These are phyloP conservation scores for Cyberlindnera xylosilytica DNA, from an alignment of 805 yeast genomes.

Conservation along the genomic window DNA sequence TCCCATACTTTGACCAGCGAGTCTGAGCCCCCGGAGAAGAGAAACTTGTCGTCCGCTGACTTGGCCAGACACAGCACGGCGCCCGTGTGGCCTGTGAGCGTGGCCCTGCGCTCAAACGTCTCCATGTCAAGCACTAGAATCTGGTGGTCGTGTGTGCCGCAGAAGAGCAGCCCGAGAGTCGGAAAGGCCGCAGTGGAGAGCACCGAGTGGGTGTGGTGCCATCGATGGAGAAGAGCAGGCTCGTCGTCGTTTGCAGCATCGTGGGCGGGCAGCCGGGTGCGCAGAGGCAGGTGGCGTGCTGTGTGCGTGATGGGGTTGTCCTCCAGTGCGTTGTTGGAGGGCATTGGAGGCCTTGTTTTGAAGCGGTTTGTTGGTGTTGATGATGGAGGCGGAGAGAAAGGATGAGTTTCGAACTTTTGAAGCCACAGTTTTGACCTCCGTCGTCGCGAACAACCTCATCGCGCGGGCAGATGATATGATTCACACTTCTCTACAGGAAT, in stretches of 20 bases:
- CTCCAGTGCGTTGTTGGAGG: constrained; percentile 18
- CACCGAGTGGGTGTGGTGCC: constrained; percentile 74
- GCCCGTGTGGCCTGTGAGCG: constrained; percentile 62
- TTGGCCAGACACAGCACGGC: constrained; percentile 70
- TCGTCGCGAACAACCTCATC: too few relatives aligned
- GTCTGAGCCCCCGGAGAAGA: constrained; percentile 88
- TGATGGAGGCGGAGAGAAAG: neutral
- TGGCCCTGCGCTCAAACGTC: constrained; percentile 55
- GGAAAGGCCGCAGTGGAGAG: constrained; percentile 69
- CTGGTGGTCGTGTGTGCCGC: constrained; percentile 88
- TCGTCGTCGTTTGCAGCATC: constrained; percentile 1
- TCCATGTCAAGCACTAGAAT: constrained; percentile 67
- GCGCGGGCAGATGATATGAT: too few relatives aligned
- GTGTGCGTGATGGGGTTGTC: constrained; percentile 19
- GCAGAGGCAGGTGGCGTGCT: constrained; percentile 14
- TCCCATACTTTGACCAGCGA: constrained; percentile 88
- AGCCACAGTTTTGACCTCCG: too few relatives aligned
- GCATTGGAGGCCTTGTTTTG: constrained; percentile 5
- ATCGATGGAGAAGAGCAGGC: constrained; percentile 52
- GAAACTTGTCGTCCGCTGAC: constrained; percentile 47
- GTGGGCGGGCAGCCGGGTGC: constrained; percentile 19
- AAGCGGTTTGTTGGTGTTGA: neutral
- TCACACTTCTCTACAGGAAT: too few relatives aligned
- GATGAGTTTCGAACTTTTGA: too few relatives aligned
- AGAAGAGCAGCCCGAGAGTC: constrained; percentile 55